A percentile compares a stretch with the other conserved stretches of the same genome.
phyloP scores from a whole-genome alignment of 345 rosid genomes.

The Hibiscus tridactylites region DNA sequence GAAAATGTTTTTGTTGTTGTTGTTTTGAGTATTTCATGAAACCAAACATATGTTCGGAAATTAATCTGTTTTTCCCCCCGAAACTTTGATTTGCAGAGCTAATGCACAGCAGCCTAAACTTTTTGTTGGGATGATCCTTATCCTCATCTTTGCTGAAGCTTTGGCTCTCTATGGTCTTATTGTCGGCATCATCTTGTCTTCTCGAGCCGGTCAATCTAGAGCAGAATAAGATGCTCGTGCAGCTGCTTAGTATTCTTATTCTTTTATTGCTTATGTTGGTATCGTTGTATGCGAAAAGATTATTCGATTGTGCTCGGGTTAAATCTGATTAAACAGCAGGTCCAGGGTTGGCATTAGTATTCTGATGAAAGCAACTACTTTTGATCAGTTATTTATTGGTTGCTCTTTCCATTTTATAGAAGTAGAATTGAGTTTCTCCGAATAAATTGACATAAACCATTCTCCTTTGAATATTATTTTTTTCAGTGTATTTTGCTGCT shows the following conservation, averaged over 20 bases:
- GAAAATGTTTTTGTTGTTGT: background rate
- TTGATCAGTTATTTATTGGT: background rate
- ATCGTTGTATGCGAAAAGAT: background rate
- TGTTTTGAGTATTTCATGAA: background rate
- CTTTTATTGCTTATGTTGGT: constrained; percentile 11
- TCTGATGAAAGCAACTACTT: constrained; percentile 1
- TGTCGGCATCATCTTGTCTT: constrained; percentile 86
- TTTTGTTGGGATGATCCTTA: constrained; percentile 86
- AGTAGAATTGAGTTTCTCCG: background rate
- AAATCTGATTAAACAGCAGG: constrained; percentile 10
- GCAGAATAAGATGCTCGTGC: constrained; percentile 49
- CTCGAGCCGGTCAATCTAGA: constrained; percentile 90
- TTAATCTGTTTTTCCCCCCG: background rate
- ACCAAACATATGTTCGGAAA: background rate
- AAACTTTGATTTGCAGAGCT: constrained; percentile 39
- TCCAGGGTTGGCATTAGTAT: constrained; percentile 3
- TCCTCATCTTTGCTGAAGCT: constrained; percentile 86
- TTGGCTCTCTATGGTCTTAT: constrained; percentile 81
- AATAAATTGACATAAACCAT: background rate
- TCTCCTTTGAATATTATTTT: background rate
- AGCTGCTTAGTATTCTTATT: constrained; percentile 13
- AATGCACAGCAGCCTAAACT: constrained; percentile 95
- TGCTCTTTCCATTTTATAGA: background rate
- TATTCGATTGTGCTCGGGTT: constrained; percentile 6
- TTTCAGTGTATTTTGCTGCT: background rate